Percentiles rank a stretch among this genome's conserved stretches.
These are phyloP conservation scores for Phytophthora lateralis DNA, from an alignment of 352 stramenopile species.

Conservation along the genomic window DNA sequence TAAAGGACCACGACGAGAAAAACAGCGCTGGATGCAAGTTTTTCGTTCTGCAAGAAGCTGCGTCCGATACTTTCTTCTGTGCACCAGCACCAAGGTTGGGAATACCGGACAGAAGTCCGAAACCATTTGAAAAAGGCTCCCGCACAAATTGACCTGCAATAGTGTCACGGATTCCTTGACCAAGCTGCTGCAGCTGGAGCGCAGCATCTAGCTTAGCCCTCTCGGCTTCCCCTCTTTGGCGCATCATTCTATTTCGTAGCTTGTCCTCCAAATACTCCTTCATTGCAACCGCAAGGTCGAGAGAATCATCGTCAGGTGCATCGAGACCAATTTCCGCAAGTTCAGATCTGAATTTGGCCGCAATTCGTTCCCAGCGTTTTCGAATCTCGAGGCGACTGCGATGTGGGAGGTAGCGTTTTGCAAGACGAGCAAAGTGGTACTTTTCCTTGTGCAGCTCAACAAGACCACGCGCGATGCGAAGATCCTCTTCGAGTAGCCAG, in stretches of 20 bases:
- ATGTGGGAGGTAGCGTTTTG: conserved; percentile 66
- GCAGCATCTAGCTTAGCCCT: conserved; percentile 32
- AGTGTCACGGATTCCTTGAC: conserved; percentile 13
- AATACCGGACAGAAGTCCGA: conserved; percentile 2
- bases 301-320: conserved; percentile 41
- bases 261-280: conserved; percentile 64
- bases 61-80: conserved; percentile 23
- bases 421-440: conserved; percentile 63
- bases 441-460: conserved; percentile 70
- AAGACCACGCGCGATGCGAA: conserved; percentile 74
- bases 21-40: conserved; percentile 84
- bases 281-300: conserved; percentile 57
- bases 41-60: conserved; percentile 48
- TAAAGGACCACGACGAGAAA: conserved; percentile 86
- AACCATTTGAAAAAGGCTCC: conserved; percentile 1
- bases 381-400: conserved; percentile 67
- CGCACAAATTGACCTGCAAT: conserved; percentile 1
- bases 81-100: conserved; percentile 3
- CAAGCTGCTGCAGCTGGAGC: conserved; percentile 32
- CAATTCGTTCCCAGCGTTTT: conserved; percentile 65
- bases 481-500: conserved; percentile 84
- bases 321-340: conserved; percentile 31
- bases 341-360: conserved; percentile 37
- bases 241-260: conserved; percentile 38
- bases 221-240: conserved; percentile 28